phyloP scores from a whole-genome alignment of 805 yeast genomes.

The Tetrapisispora fleetii region DNA sequence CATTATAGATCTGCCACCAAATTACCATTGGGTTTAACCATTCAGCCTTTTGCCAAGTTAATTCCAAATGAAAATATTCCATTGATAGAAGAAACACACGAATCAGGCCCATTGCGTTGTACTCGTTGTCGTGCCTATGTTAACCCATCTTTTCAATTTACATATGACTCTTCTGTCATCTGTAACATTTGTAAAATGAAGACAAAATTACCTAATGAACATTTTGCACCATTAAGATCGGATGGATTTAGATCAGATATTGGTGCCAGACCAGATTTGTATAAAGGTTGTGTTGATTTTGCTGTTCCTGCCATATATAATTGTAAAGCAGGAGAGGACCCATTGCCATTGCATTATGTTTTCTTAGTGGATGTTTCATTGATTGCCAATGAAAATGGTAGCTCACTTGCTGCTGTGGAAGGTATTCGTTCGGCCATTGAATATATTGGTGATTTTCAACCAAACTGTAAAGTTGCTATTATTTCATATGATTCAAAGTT shows the following conservation, averaged over 20 bases:
- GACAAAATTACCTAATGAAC: conserved; percentile 58
- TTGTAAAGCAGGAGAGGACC: conserved; percentile 31
- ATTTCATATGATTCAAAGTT: conserved; percentile 62
- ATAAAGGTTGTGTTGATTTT: conserved; percentile 74
- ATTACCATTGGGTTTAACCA: conserved; percentile 67
- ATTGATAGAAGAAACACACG: conserved; percentile 15
- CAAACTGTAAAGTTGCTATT: conserved; percentile 49
- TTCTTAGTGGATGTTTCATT: conserved; percentile 65
- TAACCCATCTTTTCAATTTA: conserved; percentile 66
- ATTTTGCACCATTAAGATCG: conserved; percentile 51
- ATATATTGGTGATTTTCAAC: conserved; percentile 18
- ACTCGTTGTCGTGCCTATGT: conserved; percentile 81
- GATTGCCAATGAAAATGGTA: conserved; percentile 46
- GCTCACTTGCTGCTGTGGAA: conserved; percentile 45
- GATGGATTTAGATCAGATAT: conserved; percentile 57
- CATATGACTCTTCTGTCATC: conserved; percentile 49
- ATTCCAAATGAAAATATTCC: conserved; percentile 39
- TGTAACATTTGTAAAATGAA: conserved; percentile 83
- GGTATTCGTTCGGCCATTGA: conserved; percentile 50
- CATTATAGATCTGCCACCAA: conserved; percentile 55
- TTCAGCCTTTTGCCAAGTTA: conserved; percentile 75
- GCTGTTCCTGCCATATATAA: conserved; percentile 66
- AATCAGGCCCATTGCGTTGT: conserved; percentile 62
- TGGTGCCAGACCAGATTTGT: conserved; percentile 42
- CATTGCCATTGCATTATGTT: conserved; percentile 50